phyloP scores from a whole-genome alignment of 495 filamentous ascomycete genomes.

The Hypoxylon lenormandii region DNA sequence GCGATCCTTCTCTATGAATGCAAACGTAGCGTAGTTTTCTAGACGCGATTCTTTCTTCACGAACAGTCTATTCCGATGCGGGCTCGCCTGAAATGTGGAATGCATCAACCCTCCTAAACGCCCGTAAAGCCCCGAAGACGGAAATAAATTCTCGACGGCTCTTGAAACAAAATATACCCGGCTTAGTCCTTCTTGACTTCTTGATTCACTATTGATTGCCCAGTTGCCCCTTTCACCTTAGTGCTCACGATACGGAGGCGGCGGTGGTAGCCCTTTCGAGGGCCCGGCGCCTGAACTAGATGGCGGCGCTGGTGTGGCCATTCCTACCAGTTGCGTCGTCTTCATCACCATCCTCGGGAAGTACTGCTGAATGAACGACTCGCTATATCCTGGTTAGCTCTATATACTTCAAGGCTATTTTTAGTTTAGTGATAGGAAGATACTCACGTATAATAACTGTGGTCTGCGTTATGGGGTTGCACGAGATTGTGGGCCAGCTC shows the following conservation, averaged over 20 bases:
- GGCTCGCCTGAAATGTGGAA: background rate
- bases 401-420: background rate
- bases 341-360: conserved; percentile 62
- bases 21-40: too few species aligned
- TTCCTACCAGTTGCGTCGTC: conserved; percentile 43
- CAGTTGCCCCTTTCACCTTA: background rate
- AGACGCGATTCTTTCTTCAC: too few species aligned
- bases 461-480: conserved; percentile 78
- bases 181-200: background rate
- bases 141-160: too few species aligned
- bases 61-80: background rate
- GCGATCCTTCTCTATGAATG: too few species aligned
- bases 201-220: background rate
- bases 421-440: background rate
- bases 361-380: conserved; percentile 65
- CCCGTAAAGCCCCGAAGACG: too few species aligned
- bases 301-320: background rate
- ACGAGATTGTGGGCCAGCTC: conserved; percentile 96
- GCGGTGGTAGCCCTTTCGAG: conserved; percentile 34
- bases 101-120: too few species aligned
- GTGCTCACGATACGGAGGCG: conserved; percentile 45
- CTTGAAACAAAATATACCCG: too few species aligned
- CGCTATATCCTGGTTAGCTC: conserved; percentile 49
- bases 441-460: conserved; percentile 84
- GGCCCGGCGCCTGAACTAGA: background rate